Percentiles rank a stretch among this genome's conserved stretches.
phyloP scores from a whole-genome alignment of 495 filamentous ascomycete species.

The Bombardia bombarda region DNA sequence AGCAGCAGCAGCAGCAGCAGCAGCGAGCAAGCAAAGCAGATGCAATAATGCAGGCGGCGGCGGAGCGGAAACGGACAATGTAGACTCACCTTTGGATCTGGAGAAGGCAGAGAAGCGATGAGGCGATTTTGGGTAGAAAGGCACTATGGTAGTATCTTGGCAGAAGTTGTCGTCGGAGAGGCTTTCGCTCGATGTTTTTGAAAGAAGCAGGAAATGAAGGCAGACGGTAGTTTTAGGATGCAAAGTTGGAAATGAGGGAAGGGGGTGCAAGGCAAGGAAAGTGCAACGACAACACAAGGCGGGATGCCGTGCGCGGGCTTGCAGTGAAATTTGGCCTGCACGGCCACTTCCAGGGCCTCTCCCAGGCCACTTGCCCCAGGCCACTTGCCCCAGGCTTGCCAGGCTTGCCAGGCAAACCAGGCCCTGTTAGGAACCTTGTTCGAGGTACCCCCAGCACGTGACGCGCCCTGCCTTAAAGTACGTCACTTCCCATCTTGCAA shows the following conservation, averaged over 20 bases:
- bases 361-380: neutral
- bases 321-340: constrained; percentile 20
- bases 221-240: constrained; percentile 23
- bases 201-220: constrained; percentile 15
- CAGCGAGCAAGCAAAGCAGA: too few relatives aligned
- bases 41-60: too few relatives aligned
- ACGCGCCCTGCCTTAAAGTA: too few relatives aligned
- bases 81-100: constrained; percentile 17
- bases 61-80: constrained; percentile 7
- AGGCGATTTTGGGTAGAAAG: constrained; percentile 1
- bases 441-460: too few relatives aligned
- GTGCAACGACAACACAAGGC: constrained; percentile 25
- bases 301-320: constrained; percentile 22
- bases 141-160: constrained; percentile 1
- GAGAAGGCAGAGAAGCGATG: constrained; percentile 1
- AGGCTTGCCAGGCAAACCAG: neutral
- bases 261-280: constrained; percentile 27
- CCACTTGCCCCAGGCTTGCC: neutral
- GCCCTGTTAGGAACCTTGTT: too few relatives aligned
- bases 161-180: constrained; percentile 7
- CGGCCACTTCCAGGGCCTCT: constrained; percentile 6
- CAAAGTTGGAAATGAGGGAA: constrained; percentile 34
- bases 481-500: too few relatives aligned
- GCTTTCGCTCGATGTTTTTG: too few relatives aligned
- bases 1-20: too few relatives aligned